Evolutionary conservation across 768 basidiomycete species (phyloP), one percentile per base, ranked within the genome.

Genomic region (Coprinopsis strossmayeri): DNA sequence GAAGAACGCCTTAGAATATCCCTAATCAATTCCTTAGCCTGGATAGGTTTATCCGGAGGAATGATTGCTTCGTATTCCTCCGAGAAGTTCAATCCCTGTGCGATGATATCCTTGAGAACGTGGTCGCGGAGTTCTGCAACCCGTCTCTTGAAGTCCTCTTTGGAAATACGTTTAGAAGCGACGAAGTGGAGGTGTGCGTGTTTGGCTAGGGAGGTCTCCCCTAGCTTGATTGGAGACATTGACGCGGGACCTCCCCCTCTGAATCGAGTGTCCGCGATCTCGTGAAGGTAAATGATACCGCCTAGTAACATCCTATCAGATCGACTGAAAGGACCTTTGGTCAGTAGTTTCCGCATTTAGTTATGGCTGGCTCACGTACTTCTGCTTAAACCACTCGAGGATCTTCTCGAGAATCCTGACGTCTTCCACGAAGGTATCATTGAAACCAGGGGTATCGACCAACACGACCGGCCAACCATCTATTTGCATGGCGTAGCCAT

Each of bases 381-480:
- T 7, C 9, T 15, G 30, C 30, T 15, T 32, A 32, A 32, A 38
- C 9, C 9, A 38, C 10, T 38, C 17, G 9, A 5, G 17, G 28
- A 60, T 52, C 15, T 45, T 34, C 20, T 41, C 34, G 10, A 63
- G 47, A 15, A 57, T 51, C 17, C 42, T 39, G 1, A 45, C 32
- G 52, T 59, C 58, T 1, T 38, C 34, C 3, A 41, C 49, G 17
- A 50, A 40, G 3, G 56, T 57, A 28, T 58, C 59, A 27, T 58
- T 51, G 50, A 61, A 61, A 12, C 58, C 59, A 23, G 60, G 59
- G 0, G 59, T 60, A 34, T 60, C 61, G 1, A 62, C 53, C 24
- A 48, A 18, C 2, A 48, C 5, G 7, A 48, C 24, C 5, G 27
- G 23, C 2, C 46, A 12, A 13, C 21, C 26, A 4, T 11, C 5